Conservation (phyloP, 2,329 filamentous ascomycete species). For the Pyricularia pennisetigena region DNA sequence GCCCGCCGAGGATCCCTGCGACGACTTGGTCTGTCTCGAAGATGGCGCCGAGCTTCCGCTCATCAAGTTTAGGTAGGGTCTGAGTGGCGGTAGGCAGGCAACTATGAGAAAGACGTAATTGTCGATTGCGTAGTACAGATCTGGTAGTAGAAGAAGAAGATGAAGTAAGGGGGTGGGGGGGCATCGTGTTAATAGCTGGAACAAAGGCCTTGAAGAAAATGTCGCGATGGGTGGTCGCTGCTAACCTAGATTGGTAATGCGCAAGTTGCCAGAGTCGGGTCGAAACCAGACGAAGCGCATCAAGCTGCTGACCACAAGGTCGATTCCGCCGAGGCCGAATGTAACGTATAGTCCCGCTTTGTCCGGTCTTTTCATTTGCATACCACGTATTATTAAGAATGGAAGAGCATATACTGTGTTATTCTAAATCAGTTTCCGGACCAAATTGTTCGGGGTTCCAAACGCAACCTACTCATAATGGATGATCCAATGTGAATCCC, state of each 20-base stretch:
- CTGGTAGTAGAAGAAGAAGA: not conserved
- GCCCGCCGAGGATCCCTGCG: not conserved
- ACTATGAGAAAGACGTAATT: not conserved
- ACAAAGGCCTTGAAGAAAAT: not conserved
- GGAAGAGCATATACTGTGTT: not conserved
- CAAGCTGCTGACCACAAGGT: not conserved
- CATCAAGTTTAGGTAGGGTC: not conserved
- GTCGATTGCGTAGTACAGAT: not conserved
- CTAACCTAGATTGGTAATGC: not conserved
- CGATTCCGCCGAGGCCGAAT: not conserved
- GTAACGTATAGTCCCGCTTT: not conserved
- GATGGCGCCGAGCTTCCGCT: not conserved
- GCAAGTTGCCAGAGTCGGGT: not conserved
- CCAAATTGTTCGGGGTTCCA: no score
- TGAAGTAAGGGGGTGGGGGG: not conserved
- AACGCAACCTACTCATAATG: not conserved
- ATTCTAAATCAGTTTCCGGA: not conserved
- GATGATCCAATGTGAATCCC: not conserved
- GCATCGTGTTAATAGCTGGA: not conserved
- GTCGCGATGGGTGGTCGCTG: not conserved
- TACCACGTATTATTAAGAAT: not conserved
- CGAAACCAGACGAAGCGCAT: not conserved
- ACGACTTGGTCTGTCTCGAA: not conserved
- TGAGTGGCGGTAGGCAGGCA: not conserved
- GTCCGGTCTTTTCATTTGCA: not conserved